Conservation (phyloP, 2,329 filamentous ascomycete genomes). For the Onygenales sp. region DNA sequence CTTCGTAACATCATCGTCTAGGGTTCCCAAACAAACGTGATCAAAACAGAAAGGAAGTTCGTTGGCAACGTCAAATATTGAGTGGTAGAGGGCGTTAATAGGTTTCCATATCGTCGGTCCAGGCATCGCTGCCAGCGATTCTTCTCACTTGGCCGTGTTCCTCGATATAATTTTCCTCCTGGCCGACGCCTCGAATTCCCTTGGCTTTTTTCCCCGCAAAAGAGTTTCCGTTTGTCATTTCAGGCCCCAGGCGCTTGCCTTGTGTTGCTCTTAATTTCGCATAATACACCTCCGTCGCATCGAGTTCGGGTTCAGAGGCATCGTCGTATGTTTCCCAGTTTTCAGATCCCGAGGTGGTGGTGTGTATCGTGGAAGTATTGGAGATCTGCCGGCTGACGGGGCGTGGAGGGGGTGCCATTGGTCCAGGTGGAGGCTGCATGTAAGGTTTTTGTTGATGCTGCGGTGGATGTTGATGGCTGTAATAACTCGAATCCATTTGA, state of each 20-base stretch:
- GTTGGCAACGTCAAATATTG: not conserved
- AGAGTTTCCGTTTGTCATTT: constrained; percentile 24
- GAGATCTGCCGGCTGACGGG: constrained; percentile 56
- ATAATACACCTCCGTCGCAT: constrained; percentile 70
- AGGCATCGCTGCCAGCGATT: constrained; percentile 43
- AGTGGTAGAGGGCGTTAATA: constrained; percentile 19
- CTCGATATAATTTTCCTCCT: constrained; percentile 30
- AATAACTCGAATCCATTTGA: constrained; percentile 21
- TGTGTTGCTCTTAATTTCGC: constrained; percentile 63
- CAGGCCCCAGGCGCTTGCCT: constrained; percentile 50
- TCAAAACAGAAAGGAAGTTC: not conserved
- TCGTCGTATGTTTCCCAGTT: constrained; percentile 98
- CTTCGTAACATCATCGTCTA: too few relatives aligned
- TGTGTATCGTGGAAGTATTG: constrained; percentile 56
- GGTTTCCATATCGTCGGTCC: constrained; percentile 43
- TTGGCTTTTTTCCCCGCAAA: constrained; percentile 33
- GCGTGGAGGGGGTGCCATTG: constrained; percentile 22
- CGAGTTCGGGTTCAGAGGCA: constrained; percentile 62
- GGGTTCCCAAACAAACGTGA: too few relatives aligned
- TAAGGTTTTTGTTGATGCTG: constrained; percentile 22
- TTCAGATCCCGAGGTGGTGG: constrained; percentile 69
- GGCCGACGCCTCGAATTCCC: constrained; percentile 39
- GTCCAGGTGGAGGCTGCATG: constrained; percentile 15
- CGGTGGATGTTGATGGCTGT: constrained; percentile 13
- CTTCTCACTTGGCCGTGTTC: constrained; percentile 35